Percentiles rank a stretch among this genome's conserved stretches.
These are phyloP conservation scores for Scleroderma bovista DNA, from an alignment of 768 basidiomycete genomes.

Conservation along the genomic window DNA sequence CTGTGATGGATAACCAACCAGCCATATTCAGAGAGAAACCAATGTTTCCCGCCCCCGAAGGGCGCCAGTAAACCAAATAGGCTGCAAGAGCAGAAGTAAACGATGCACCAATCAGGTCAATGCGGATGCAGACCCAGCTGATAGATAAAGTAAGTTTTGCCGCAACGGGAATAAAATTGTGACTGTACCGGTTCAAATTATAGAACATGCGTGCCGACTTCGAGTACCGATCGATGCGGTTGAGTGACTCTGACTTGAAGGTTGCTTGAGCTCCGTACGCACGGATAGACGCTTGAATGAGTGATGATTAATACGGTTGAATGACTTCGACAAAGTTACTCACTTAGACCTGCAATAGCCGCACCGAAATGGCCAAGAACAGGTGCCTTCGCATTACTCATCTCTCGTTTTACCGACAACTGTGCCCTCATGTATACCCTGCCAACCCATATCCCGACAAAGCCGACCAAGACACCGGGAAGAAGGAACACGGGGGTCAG, in stretches of 20 bases:
- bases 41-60: constrained; percentile 34
- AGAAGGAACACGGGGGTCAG: constrained; percentile 36
- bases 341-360: constrained; percentile 45
- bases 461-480: constrained; percentile 31
- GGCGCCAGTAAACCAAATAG: constrained; percentile 45
- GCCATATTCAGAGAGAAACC: constrained; percentile 41
- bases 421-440: constrained; percentile 52
- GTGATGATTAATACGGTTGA: constrained; percentile 9
- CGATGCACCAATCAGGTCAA: constrained; percentile 51
- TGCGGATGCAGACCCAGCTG: constrained; percentile 45
- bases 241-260: constrained; percentile 37
- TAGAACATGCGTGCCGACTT: constrained; percentile 39
- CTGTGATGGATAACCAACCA: constrained; percentile 15
- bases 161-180: not conserved
- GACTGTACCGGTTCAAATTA: constrained; percentile 38
- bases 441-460: constrained; percentile 39
- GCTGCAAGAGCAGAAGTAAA: constrained; percentile 46
- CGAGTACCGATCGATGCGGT: constrained; percentile 45
- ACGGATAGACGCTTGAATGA: constrained; percentile 37
- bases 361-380: constrained; percentile 48
- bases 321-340: constrained; percentile 3
- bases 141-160: not conserved
- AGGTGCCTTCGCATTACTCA: constrained; percentile 45
- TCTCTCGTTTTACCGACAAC: constrained; percentile 50
- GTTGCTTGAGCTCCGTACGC: constrained; percentile 49